Conservation (phyloP, 148 eudicot species). For the Limonium bicolor region DNA sequence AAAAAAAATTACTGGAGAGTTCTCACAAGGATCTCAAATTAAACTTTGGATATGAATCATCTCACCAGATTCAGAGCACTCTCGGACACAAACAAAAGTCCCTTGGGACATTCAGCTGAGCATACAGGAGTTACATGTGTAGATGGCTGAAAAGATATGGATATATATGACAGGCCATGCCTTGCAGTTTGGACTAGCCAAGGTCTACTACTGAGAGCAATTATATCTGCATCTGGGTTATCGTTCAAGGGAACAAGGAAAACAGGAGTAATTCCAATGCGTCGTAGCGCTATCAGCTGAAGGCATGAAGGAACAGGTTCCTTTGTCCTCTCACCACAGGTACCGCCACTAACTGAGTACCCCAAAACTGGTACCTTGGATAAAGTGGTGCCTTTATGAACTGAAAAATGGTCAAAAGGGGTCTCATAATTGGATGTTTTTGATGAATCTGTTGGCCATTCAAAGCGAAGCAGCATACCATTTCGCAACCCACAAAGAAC, state of each 20-base stretch:
- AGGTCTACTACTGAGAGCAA: slow-evolving; percentile 95
- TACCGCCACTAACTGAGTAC: slow-evolving; percentile 11
- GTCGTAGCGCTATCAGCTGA: slow-evolving; percentile 73
- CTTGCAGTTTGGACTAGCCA: slow-evolving; percentile 94
- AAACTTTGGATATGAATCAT: no score
- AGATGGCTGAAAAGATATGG: slow-evolving; percentile 86
- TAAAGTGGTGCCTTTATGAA: slow-evolving; percentile 12
- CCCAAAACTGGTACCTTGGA: slow-evolving; percentile 13
- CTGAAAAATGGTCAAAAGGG: slow-evolving; percentile 11
- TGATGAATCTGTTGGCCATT: slow-evolving; percentile 47
- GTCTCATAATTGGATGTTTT: slow-evolving; percentile 18
- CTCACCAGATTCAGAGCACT: slow-evolving; percentile 90
- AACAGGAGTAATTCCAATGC: slow-evolving; percentile 87
- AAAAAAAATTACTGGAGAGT: no score
- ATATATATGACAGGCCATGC: slow-evolving; percentile 77
- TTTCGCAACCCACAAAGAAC: slow-evolving; percentile 85
- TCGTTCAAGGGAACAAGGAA: slow-evolving; percentile 74
- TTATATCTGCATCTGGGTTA: slow-evolving; percentile 64
- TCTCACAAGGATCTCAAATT: no score
- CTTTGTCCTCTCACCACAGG: slow-evolving; percentile 25
- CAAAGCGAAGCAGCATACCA: slow-evolving; percentile 94
- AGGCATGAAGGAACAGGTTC: slow-evolving; percentile 48
- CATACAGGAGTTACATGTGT: slow-evolving; percentile 91
- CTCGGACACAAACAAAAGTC: slow-evolving; percentile 89
- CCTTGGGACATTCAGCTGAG: slow-evolving; percentile 76